Evolutionary conservation across 495 filamentous ascomycete species (phyloP).

Genomic region (Collariella sp.): DNA sequence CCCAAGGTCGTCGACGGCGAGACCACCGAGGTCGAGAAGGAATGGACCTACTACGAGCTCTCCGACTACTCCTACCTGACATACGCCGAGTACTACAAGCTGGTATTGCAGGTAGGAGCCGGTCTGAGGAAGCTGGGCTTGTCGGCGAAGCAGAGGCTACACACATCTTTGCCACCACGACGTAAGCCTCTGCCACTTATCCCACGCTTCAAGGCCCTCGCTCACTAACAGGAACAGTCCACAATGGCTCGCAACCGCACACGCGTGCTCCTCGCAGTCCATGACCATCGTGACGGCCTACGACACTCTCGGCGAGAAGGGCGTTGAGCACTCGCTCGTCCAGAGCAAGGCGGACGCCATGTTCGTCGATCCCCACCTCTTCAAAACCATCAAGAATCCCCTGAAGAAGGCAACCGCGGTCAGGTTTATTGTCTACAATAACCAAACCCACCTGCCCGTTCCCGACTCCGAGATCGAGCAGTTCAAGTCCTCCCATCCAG

Average conservation of each 20-base stretch:
- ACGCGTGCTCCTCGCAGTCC: conserved; percentile 73
- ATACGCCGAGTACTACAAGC: conserved; percentile 52
- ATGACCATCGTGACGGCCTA: conserved; percentile 95
- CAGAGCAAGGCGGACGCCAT: conserved; percentile 54
- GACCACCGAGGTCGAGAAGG: conserved; percentile 52
- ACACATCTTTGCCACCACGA: conserved; percentile 56
- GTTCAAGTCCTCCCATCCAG: conserved; percentile 35
- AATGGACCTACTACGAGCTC: conserved; percentile 61
- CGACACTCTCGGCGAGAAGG: conserved; percentile 54
- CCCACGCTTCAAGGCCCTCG: not conserved
- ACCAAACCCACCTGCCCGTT: conserved; percentile 31
- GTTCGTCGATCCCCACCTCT: conserved; percentile 52
- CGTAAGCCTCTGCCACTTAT: conserved; percentile 18
- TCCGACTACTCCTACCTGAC: conserved; percentile 51
- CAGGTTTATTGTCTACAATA: conserved; percentile 40
- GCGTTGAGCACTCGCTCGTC: conserved; percentile 51
- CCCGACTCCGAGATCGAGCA: conserved; percentile 32
- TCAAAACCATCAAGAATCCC: conserved; percentile 38
- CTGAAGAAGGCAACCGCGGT: conserved; percentile 37
- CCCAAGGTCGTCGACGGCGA: conserved; percentile 58
- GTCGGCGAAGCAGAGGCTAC: conserved; percentile 39
- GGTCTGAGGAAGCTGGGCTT: conserved; percentile 53
- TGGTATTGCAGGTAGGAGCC: conserved; percentile 44
- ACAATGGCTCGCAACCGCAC: conserved; percentile 50
- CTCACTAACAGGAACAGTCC: conserved; percentile 25